These are phyloP conservation scores for Starmerella powellii DNA, from an alignment of 805 yeast species.

Conservation along the genomic window DNA sequence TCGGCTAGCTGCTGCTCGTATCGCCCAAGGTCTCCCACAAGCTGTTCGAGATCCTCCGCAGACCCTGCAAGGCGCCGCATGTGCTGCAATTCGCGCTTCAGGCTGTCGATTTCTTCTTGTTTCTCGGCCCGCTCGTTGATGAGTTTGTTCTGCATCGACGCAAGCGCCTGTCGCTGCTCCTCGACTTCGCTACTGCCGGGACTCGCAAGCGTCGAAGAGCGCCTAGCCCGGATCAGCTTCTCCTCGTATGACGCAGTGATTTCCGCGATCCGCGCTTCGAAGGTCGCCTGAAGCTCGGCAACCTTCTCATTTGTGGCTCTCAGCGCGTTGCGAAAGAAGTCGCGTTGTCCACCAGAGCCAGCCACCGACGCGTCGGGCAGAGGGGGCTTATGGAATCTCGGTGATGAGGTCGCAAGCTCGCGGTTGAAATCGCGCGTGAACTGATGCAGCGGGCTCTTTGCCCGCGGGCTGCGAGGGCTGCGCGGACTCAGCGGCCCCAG, in stretches of 20 bases:
- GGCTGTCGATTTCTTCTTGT: constrained; percentile 16
- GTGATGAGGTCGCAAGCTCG: constrained; percentile 10
- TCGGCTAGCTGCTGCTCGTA: constrained; percentile 22
- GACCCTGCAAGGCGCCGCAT: constrained; percentile 17
- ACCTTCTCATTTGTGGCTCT: constrained; percentile 22
- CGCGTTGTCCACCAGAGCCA: constrained; percentile 26
- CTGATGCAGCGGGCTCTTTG: not conserved
- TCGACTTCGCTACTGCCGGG: constrained; percentile 21
- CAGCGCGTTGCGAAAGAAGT: constrained; percentile 26
- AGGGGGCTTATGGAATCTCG: constrained; percentile 24
- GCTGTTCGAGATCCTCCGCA: constrained; percentile 15
- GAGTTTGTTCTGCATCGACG: constrained; percentile 29
- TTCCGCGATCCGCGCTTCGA: constrained; percentile 20
- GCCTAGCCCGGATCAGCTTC: constrained; percentile 21
- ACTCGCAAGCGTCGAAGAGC: constrained; percentile 3
- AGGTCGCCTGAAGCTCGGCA: constrained; percentile 19
- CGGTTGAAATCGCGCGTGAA: not conserved
- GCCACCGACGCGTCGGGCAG: constrained; percentile 17
- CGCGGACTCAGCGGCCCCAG: not conserved
- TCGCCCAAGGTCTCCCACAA: constrained; percentile 18
- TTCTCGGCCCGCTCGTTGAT: constrained; percentile 24
- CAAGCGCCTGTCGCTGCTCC: constrained; percentile 27
- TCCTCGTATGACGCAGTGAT: constrained; percentile 20
- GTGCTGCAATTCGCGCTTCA: constrained; percentile 18
- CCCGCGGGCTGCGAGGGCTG: not conserved